Conservation (phyloP, 1,284 basidiomycete genomes). For the Afroboletus lepidellus region DNA sequence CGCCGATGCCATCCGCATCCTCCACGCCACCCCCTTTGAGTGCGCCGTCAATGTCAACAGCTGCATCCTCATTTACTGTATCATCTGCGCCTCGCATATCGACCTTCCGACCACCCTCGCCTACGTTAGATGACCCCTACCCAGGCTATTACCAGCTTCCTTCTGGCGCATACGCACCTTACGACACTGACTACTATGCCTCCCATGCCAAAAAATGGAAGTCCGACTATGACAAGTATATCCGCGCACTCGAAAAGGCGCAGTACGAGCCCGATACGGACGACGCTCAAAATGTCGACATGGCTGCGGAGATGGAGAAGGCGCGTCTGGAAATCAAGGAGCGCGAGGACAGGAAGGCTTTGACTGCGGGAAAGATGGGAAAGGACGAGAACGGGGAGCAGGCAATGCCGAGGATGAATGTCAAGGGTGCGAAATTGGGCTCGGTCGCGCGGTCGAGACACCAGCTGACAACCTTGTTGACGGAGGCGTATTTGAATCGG, state of each 20-base stretch:
- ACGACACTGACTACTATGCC: constrained; percentile 76
- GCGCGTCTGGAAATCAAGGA: constrained; percentile 69
- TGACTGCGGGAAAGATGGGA: constrained; percentile 42
- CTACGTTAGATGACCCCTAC: constrained; percentile 73
- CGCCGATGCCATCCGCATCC: constrained; percentile 8
- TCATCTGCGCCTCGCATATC: constrained; percentile 69
- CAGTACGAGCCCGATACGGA: constrained; percentile 23
- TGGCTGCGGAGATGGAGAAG: constrained; percentile 68
- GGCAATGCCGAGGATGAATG: constrained; percentile 69
- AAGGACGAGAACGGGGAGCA: constrained; percentile 50
- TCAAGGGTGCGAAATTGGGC: constrained; percentile 72
- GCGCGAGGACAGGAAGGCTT: constrained; percentile 67
- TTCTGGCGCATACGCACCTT: constrained; percentile 74
- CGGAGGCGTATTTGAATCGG: constrained; percentile 75
- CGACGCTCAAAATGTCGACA: constrained; percentile 56
- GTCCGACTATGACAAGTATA: constrained; percentile 63
- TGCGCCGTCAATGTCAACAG: neutral
- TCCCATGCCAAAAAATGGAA: constrained; percentile 73
- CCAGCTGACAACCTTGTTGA: constrained; percentile 72
- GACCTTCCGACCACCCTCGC: constrained; percentile 74
- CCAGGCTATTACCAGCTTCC: constrained; percentile 88
- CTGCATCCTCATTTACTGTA: constrained; percentile 26
- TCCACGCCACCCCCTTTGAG: constrained; percentile 4
- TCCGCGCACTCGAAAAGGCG: constrained; percentile 64
- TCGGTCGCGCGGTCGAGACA: constrained; percentile 68